These are phyloP conservation scores for Pneumocystis carinii DNA, from an alignment of 1,139 yeast species.

Conservation along the genomic window DNA sequence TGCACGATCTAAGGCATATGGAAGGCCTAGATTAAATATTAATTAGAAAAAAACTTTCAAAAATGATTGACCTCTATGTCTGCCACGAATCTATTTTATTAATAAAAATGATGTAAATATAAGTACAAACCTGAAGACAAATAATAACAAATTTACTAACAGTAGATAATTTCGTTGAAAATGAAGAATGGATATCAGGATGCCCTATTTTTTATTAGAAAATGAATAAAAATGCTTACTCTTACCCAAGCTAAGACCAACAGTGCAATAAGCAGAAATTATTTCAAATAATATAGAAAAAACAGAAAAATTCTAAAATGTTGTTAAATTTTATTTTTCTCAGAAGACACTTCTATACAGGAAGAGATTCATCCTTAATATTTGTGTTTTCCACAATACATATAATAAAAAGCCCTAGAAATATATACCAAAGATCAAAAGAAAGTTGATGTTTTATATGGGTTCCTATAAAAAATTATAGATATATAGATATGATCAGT, in stretches of 20 bases:
- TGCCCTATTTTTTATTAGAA: conserved; percentile 55
- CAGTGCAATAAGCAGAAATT: conserved; percentile 57
- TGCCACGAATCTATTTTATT: conserved; percentile 55
- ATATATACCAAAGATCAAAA: conserved; percentile 87
- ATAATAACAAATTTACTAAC: conserved; percentile 72
- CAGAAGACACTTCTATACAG: conserved; percentile 3
- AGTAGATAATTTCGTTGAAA: conserved; percentile 54
- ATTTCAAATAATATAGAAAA: conserved; percentile 73
- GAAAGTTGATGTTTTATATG: conserved; percentile 86
- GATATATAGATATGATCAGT: neutral
- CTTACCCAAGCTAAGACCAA: conserved; percentile 12
- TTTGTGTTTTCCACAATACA: conserved; percentile 58
- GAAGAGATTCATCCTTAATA: conserved; percentile 2
- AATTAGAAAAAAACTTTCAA: neutral
- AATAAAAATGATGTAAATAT: neutral
- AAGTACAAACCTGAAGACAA: conserved; percentile 36
- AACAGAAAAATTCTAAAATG: conserved; percentile 34
- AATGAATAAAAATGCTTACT: neutral
- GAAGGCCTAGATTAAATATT: conserved; percentile 35
- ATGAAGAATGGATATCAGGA: conserved; percentile 49
- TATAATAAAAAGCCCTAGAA: conserved; percentile 68
- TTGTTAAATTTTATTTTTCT: conserved; percentile 20
- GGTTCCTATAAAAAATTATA: conserved; percentile 47
- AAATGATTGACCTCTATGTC: conserved; percentile 51
- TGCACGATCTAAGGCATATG: conserved; percentile 87